Evolutionary conservation across 768 basidiomycete species (phyloP).

Genomic region (Russula emetica): DNA sequence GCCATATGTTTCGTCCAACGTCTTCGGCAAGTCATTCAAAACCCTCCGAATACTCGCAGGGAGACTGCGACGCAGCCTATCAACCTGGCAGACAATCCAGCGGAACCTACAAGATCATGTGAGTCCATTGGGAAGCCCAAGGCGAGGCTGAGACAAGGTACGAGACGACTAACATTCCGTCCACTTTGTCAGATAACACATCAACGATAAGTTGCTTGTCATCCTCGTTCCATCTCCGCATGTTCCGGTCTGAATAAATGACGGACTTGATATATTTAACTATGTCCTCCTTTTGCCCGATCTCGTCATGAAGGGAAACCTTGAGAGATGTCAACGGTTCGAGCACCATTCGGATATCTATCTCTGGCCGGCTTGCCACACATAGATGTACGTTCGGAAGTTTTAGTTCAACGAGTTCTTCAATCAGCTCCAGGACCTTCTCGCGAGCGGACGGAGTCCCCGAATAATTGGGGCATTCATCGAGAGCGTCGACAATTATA

Average conservation of each 20-base stretch:
- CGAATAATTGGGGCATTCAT: slow-evolving; percentile 14
- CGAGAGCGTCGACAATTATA: slow-evolving; percentile 13
- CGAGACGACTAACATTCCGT: slow-evolving; percentile 10
- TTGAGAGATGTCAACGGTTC: not conserved
- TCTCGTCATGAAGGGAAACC: not conserved
- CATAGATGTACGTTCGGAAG: slow-evolving; percentile 6
- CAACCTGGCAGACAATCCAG: slow-evolving; percentile 4
- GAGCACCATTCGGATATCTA: not conserved
- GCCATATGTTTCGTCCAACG: slow-evolving; percentile 5
- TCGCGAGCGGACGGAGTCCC: no score
- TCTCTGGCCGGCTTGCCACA: not conserved
- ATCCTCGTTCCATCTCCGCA: slow-evolving; percentile 7
- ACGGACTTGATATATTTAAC: not conserved
- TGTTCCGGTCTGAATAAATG: not conserved
- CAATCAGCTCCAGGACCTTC: slow-evolving; percentile 1
- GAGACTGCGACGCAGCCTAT: not conserved
- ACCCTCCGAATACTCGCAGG: not conserved
- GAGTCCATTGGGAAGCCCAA: not conserved
- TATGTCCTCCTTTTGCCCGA: not conserved
- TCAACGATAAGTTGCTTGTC: not conserved
- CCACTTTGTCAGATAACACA: not conserved
- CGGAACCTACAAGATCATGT: not conserved
- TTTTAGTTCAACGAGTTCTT: not conserved
- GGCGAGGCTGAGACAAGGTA: not conserved
- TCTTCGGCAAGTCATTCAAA: not conserved